phyloP scores from a whole-genome alignment of 176 grass and related monocot species.

The Olyra latifolia region DNA sequence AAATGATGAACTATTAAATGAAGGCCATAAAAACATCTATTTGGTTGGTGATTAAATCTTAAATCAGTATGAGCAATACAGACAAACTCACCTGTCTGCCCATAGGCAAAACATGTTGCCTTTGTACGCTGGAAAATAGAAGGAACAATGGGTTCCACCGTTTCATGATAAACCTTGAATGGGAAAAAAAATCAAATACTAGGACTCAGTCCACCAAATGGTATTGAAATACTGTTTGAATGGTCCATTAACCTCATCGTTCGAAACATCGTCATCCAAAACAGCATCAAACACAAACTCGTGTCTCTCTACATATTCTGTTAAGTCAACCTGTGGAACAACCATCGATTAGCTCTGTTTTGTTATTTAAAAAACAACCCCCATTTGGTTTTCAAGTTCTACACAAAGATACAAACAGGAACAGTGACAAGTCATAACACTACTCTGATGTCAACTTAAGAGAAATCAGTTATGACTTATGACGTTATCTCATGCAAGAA shows the following conservation, averaged over 20 bases:
- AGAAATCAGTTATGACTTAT: no score
- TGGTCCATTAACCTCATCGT: slow-evolving; percentile 52
- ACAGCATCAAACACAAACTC: slow-evolving; percentile 67
- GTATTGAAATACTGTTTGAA: not conserved
- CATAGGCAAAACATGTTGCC: slow-evolving; percentile 70
- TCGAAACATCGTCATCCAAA: slow-evolving; percentile 57
- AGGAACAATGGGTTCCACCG: slow-evolving; percentile 56
- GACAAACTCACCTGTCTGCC: slow-evolving; percentile 51
- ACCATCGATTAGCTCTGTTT: not conserved
- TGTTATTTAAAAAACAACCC: not conserved
- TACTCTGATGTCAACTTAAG: not conserved
- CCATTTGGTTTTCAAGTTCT: not conserved
- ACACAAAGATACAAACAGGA: not conserved
- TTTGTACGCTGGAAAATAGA: slow-evolving; percentile 61
- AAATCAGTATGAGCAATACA: slow-evolving; percentile 9
- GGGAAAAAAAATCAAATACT: not conserved
- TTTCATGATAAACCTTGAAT: slow-evolving; percentile 58
- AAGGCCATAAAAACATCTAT: not conserved
- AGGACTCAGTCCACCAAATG: not conserved
- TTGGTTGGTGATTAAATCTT: not conserved
- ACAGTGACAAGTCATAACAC: not conserved
- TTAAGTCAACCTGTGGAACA: slow-evolving; percentile 53
- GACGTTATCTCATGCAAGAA: not conserved
- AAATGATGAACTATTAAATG: not conserved
- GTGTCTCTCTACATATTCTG: slow-evolving; percentile 62